Evolutionary conservation across 345 rosid genomes (phyloP).

Genomic region (Citrus australasica): DNA sequence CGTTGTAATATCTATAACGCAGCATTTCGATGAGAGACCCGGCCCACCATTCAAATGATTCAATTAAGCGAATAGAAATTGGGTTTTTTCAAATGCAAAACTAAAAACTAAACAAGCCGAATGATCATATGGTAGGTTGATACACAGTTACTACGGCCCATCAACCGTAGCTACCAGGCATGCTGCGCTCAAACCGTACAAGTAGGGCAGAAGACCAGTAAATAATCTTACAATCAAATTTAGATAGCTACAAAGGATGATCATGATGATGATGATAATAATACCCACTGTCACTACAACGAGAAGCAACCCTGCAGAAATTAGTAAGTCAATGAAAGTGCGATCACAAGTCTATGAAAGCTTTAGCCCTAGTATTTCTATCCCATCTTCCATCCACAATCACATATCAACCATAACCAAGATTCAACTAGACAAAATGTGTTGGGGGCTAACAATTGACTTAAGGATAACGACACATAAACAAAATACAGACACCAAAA

Average conservation of each 20-base stretch:
- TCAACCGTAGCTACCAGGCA: conserved; percentile 6
- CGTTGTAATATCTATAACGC: neutral
- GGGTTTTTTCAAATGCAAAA: neutral
- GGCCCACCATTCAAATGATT: neutral
- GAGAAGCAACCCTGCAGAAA: neutral
- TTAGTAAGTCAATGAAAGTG: neutral
- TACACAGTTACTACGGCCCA: neutral
- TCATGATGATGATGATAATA: no score
- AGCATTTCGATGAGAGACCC: neutral
- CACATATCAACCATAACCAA: neutral
- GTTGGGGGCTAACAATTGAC: neutral
- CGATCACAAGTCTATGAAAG: neutral
- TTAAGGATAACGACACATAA: neutral
- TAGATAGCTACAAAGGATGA: neutral
- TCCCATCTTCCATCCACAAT: neutral
- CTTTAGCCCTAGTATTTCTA: neutral
- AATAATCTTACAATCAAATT: neutral
- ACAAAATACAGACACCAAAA: neutral
- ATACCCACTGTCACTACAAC: no score
- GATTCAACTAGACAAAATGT: neutral
- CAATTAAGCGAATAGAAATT: neutral
- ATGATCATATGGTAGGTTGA: neutral
- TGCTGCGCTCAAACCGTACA: conserved; percentile 9
- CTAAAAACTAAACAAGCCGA: neutral
- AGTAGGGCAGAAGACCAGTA: neutral